These are phyloP conservation scores for Ophiosphaerella herpotricha DNA, from an alignment of 2,329 filamentous ascomycete species.

Conservation along the genomic window DNA sequence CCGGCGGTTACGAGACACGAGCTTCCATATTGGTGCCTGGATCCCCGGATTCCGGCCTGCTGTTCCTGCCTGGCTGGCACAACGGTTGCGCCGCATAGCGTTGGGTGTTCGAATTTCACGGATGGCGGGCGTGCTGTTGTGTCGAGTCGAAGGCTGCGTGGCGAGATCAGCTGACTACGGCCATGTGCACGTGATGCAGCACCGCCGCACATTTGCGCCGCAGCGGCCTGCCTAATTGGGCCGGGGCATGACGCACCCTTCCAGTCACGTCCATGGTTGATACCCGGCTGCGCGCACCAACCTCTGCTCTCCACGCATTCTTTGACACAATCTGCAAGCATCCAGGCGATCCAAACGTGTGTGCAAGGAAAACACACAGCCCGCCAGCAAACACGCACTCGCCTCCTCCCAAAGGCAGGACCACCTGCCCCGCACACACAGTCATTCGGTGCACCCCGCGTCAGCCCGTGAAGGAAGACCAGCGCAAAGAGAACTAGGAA, in stretches of 20 bases:
- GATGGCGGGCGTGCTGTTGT: too few relatives aligned
- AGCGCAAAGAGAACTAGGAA: slow-evolving; percentile 18
- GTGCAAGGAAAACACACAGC: slow-evolving; percentile 6
- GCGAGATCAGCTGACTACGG: too few relatives aligned
- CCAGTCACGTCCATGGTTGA: slow-evolving; percentile 9
- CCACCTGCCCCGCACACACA: slow-evolving; percentile 15
- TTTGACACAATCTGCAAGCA: slow-evolving; percentile 10
- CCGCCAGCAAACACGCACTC: slow-evolving; percentile 8
- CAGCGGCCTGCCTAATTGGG: slow-evolving; percentile 13
- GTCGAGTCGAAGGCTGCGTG: too few relatives aligned
- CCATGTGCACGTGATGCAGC: background rate
- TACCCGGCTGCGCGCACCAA: background rate
- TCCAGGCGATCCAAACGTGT: slow-evolving; percentile 11
- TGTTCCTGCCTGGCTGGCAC: too few relatives aligned
- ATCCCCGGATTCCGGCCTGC: too few relatives aligned
- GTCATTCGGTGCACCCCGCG: slow-evolving; percentile 16
- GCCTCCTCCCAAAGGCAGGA: slow-evolving; percentile 16
- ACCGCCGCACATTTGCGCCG: slow-evolving; percentile 6
- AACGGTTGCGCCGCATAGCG: too few relatives aligned
- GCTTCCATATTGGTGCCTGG: too few relatives aligned
- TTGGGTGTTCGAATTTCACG: too few relatives aligned
- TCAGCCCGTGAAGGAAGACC: slow-evolving; percentile 3
- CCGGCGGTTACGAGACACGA: too few relatives aligned
- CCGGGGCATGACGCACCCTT: slow-evolving; percentile 8
- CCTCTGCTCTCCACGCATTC: slow-evolving; percentile 7